Evolutionary conservation across 345 rosid species (phyloP), one percentile per base, ranked within the genome.

Genomic region (Pistacia atlantica): DNA sequence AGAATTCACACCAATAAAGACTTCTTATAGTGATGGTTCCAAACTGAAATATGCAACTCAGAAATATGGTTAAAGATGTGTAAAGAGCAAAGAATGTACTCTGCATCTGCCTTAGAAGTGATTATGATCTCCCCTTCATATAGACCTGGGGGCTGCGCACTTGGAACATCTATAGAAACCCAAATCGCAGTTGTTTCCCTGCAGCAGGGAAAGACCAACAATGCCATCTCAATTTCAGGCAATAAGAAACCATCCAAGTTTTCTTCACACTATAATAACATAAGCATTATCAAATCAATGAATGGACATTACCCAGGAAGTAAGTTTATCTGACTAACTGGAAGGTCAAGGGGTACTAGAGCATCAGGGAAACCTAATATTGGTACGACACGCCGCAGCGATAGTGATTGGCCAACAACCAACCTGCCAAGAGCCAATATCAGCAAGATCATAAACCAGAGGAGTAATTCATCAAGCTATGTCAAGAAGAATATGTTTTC

Each of bases 321-420:
- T 80, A 95, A 80, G 85, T 83, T 85, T 77, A 93, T 86, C 82
- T 90, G 98, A 79, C 90, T 78, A 78, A 85, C 72, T 62, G 98
- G 98, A 62, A 85, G 86, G 80, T 93, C 93, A 81, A 95, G 89
- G 11, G 99, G 99, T 58, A 92, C 98, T 74, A 95, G 92, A 85
- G 99, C 99, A 87, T 95, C 99, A 57, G 98, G 99, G 37, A 95
- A 89, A 83, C 99, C 97, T 78, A 95, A 77, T 75, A 95, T 80
- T 14, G 97, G 89, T 65, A 93, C 91, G 80, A 92, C 97, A 18
- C 82, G 90, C 56, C 97, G 82, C 73, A 93, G 64, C 22, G 79
- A 89, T 69, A 95, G 62, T 11, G 98, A 92, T 82, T 89, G 91
- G 69, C 97, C 99, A 83, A 86, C 84, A 82, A 87, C 76, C 86